phyloP scores from a whole-genome alignment of 352 stramenopile species.

The Heterotrichella gracilis region DNA sequence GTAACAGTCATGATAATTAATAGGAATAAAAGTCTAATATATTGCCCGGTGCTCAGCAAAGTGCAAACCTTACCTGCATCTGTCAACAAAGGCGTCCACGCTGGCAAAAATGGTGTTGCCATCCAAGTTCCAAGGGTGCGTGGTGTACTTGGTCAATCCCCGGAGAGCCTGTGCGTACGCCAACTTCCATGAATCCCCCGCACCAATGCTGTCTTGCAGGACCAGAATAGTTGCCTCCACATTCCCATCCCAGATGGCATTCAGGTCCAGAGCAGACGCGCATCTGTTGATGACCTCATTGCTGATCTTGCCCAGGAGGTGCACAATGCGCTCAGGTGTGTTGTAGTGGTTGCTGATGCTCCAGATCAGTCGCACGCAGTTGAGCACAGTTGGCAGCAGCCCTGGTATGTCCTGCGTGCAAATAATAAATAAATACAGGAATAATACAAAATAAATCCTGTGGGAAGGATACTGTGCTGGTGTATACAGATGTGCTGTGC shows the following conservation, averaged over 20 bases:
- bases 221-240: slow-evolving; percentile 43
- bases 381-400: slow-evolving; percentile 52
- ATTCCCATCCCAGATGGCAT: slow-evolving; percentile 59
- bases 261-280: slow-evolving; percentile 42
- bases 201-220: slow-evolving; percentile 55
- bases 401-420: slow-evolving; percentile 51
- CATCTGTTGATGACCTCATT: slow-evolving; percentile 64
- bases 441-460: too few relatives aligned
- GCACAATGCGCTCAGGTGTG: slow-evolving; percentile 54
- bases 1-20: too few relatives aligned
- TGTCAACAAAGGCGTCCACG: slow-evolving; percentile 70
- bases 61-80: too few relatives aligned
- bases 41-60: too few relatives aligned
- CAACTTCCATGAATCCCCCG: slow-evolving; percentile 54
- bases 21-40: too few relatives aligned
- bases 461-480: too few relatives aligned
- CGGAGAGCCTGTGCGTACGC: too few relatives aligned
- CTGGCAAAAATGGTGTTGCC: slow-evolving; percentile 66
- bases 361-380: slow-evolving; percentile 64
- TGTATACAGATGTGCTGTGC: too few relatives aligned
- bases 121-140: slow-evolving; percentile 49
- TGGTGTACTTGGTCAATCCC: slow-evolving; percentile 23
- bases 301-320: slow-evolving; percentile 56
- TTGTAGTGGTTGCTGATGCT: too few relatives aligned
- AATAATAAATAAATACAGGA: too few relatives aligned